These are phyloP conservation scores for Colletotrichum ledebouriae DNA, from an alignment of 2,329 filamentous ascomycete species.

Conservation along the genomic window DNA sequence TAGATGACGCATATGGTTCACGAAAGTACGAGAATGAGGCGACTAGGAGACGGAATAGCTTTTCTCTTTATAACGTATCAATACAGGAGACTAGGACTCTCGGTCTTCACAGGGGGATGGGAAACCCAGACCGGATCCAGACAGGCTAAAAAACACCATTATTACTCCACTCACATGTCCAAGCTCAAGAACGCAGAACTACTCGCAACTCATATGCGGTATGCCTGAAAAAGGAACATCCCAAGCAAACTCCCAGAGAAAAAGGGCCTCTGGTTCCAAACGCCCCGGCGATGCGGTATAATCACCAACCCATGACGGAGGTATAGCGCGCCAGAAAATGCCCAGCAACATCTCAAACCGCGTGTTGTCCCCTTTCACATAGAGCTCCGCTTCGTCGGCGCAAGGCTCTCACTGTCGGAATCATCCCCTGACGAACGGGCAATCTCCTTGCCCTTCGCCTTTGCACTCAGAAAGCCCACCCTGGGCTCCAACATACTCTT, in stretches of 20 bases:
- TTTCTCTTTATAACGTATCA: slow-evolving; percentile 25
- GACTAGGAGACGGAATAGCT: not conserved
- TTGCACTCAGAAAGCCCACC: slow-evolving; percentile 51
- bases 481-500: slow-evolving; percentile 59
- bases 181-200: slow-evolving; percentile 24
- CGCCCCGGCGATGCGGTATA: slow-evolving; percentile 32
- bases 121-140: slow-evolving; percentile 13
- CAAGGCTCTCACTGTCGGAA: slow-evolving; percentile 46
- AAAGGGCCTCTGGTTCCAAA: slow-evolving; percentile 28
- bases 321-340: slow-evolving; percentile 43
- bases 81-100: slow-evolving; percentile 32
- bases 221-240: slow-evolving; percentile 6
- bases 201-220: slow-evolving; percentile 24
- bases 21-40: too few species aligned
- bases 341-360: slow-evolving; percentile 33
- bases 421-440: slow-evolving; percentile 51
- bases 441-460: slow-evolving; percentile 65
- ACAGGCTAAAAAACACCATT: slow-evolving; percentile 28
- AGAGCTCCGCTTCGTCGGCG: slow-evolving; percentile 57
- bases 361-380: slow-evolving; percentile 48
- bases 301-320: slow-evolving; percentile 33
- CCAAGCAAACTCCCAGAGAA: slow-evolving; percentile 8
- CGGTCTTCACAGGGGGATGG: slow-evolving; percentile 14
- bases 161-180: slow-evolving; percentile 39
- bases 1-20: too few species aligned